Evolutionary conservation across 1,284 basidiomycete species (phyloP).

Genomic region (Ustilago curta): DNA sequence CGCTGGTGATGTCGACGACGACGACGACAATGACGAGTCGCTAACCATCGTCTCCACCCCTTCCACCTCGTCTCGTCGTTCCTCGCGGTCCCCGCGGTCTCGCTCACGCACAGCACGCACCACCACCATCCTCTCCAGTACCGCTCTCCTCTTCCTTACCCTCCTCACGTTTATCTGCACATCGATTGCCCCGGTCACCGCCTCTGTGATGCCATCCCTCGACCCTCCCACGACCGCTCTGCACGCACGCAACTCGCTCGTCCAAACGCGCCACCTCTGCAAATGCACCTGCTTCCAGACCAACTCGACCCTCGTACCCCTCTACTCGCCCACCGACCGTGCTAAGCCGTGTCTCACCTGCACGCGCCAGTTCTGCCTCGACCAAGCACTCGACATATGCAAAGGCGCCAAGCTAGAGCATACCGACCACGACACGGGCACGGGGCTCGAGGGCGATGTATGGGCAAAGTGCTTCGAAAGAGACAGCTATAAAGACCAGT

Average conservation of each 20-base stretch:
- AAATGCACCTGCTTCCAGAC: conserved; percentile 69
- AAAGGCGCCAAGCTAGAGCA: conserved; percentile 63
- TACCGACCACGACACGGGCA: conserved; percentile 65
- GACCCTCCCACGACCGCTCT: not conserved
- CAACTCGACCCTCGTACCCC: conserved; percentile 67
- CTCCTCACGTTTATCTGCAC: conserved; percentile 31
- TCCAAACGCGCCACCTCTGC: conserved; percentile 57
- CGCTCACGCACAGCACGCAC: conserved; percentile 15
- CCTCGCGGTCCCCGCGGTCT: conserved; percentile 14
- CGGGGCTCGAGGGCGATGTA: conserved; percentile 68
- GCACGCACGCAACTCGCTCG: not conserved
- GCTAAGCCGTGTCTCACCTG: conserved; percentile 66
- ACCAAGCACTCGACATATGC: conserved; percentile 63
- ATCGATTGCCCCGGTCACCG: conserved; percentile 11
- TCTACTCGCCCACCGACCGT: conserved; percentile 55
- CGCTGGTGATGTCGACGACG: not conserved
- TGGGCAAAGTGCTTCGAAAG: conserved; percentile 69
- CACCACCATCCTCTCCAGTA: conserved; percentile 17
- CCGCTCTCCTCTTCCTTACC: conserved; percentile 23
- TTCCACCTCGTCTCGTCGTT: conserved; percentile 1
- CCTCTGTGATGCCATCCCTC: not conserved
- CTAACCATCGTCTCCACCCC: conserved; percentile 25
- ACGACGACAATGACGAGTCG: conserved; percentile 16
- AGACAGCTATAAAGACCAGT: conserved; percentile 64
- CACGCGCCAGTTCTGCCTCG: conserved; percentile 68